These are phyloP conservation scores for Ustilago lituana DNA, from an alignment of 1,284 basidiomycete species.

Conservation along the genomic window DNA sequence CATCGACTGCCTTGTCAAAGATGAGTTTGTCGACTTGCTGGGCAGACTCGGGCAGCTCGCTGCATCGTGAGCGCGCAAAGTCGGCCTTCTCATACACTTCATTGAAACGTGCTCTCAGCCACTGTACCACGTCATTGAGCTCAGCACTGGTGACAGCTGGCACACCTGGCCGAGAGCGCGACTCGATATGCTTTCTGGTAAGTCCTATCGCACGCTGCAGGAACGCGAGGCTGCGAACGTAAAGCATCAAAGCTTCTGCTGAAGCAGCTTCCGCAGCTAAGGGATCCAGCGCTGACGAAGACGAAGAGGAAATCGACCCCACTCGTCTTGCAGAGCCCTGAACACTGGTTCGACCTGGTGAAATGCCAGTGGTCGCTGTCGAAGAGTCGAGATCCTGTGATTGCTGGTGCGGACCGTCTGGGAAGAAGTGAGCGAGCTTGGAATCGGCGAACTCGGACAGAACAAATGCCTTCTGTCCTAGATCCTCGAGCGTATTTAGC, in stretches of 20 bases:
- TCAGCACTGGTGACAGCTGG: conserved; percentile 68
- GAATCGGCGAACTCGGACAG: conserved; percentile 91
- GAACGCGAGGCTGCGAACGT: conserved; percentile 91
- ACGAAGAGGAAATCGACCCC: conserved; percentile 39
- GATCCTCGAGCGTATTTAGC: conserved; percentile 79
- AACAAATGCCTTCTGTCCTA: conserved; percentile 94
- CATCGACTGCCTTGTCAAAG: conserved; percentile 72
- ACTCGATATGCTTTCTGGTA: conserved; percentile 68
- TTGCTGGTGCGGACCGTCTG: conserved; percentile 69
- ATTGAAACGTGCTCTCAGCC: conserved; percentile 72
- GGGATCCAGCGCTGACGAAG: conserved; percentile 38
- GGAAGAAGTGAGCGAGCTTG: conserved; percentile 79
- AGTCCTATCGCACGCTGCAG: conserved; percentile 82
- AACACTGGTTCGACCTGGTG: conserved; percentile 25
- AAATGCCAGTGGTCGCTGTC: conserved; percentile 24
- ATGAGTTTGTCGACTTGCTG: conserved; percentile 71
- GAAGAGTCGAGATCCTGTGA: conserved; percentile 35
- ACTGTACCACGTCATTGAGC: conserved; percentile 73
- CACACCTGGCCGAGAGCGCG: conserved; percentile 48
- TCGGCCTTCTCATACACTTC: conserved; percentile 73
- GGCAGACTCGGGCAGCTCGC: conserved; percentile 69
- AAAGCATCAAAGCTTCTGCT: conserved; percentile 85
- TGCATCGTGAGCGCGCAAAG: conserved; percentile 70
- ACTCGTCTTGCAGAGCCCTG: conserved; percentile 23
- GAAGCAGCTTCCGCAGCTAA: conserved; percentile 65